phyloP scores from a whole-genome alignment of 2,329 filamentous ascomycete species.

The Nectriaceae sp. region DNA sequence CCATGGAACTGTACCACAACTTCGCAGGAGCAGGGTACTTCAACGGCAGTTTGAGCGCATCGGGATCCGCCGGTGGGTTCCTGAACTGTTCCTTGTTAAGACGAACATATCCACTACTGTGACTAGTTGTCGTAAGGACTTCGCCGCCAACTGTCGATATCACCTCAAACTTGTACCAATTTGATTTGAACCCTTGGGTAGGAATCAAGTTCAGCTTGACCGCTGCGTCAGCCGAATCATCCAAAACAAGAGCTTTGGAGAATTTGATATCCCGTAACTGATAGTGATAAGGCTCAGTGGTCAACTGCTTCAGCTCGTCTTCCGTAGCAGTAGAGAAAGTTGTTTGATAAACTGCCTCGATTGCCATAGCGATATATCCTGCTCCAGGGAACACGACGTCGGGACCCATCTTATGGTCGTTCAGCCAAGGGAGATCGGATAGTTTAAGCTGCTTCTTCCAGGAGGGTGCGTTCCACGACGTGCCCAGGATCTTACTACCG shows the following conservation, averaged over 20 bases:
- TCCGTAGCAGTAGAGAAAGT: not conserved
- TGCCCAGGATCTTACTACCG: conserved; percentile 45
- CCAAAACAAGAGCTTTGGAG: conserved; percentile 6
- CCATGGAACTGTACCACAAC: conserved; percentile 12
- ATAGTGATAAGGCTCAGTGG: conserved; percentile 2
- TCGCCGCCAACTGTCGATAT: too few species aligned
- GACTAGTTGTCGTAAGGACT: conserved; percentile 4
- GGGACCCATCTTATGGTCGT: conserved; percentile 52
- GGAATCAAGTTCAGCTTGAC: conserved; percentile 7
- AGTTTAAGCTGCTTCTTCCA: conserved; percentile 51
- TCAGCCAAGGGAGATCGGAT: conserved; percentile 57
- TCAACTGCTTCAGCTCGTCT: not conserved
- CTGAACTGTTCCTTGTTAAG: too few species aligned
- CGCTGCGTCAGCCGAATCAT: conserved; percentile 4
- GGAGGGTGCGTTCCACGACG: conserved; percentile 45
- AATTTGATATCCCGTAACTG: conserved; percentile 10
- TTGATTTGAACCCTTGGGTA: not conserved
- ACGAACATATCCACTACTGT: conserved; percentile 6
- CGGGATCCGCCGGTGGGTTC: not conserved
- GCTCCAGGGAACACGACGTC: conserved; percentile 43
- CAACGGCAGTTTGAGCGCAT: conserved; percentile 1
- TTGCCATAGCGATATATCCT: conserved; percentile 41
- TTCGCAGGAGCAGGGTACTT: conserved; percentile 5
- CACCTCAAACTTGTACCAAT: conserved; percentile 9
- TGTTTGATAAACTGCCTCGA: conserved; percentile 40